Evolutionary conservation across 495 filamentous ascomycete genomes (phyloP).

Genomic region (Tuber melanosporum): DNA sequence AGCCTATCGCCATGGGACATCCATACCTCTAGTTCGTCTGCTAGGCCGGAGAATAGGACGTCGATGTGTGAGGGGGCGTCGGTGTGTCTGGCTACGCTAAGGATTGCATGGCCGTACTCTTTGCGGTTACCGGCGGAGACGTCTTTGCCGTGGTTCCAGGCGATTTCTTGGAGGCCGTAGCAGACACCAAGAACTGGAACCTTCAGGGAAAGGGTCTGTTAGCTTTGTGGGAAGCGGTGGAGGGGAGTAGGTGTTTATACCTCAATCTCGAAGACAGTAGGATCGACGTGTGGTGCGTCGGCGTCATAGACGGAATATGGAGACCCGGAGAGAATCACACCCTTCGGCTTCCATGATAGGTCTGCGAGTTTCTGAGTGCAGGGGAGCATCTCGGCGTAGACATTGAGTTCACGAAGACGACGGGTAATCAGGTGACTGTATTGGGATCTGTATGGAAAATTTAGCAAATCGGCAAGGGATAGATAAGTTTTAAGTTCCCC

Average conservation of each 20-base stretch:
- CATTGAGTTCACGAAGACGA: conserved; percentile 68
- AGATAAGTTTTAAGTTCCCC: no score
- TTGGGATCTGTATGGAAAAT: conserved; percentile 46
- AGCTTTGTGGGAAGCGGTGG: not conserved
- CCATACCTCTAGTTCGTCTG: conserved; percentile 62
- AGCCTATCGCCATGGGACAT: conserved; percentile 91
- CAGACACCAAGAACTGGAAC: conserved; percentile 71
- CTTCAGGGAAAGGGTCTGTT: conserved; percentile 6
- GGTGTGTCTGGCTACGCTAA: conserved; percentile 51
- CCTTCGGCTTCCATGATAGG: conserved; percentile 72
- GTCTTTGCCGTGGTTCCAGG: conserved; percentile 64
- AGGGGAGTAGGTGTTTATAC: conserved; percentile 21
- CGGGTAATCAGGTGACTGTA: conserved; percentile 71
- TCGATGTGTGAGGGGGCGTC: conserved; percentile 55
- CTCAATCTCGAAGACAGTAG: conserved; percentile 68
- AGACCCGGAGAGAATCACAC: conserved; percentile 71
- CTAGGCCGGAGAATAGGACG: conserved; percentile 63
- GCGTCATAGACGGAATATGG: conserved; percentile 69
- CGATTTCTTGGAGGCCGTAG: conserved; percentile 78
- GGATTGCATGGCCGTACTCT: conserved; percentile 64
- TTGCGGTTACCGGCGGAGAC: conserved; percentile 65
- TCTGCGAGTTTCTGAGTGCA: conserved; percentile 81
- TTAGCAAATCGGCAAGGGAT: conserved; percentile 8
- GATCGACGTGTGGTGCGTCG: conserved; percentile 69
- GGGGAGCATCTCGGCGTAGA: conserved; percentile 88